These are phyloP conservation scores for Physcomitrellopsis africana DNA, from an alignment of 225 moss, liverwort and hornwort genomes.

Conservation along the genomic window DNA sequence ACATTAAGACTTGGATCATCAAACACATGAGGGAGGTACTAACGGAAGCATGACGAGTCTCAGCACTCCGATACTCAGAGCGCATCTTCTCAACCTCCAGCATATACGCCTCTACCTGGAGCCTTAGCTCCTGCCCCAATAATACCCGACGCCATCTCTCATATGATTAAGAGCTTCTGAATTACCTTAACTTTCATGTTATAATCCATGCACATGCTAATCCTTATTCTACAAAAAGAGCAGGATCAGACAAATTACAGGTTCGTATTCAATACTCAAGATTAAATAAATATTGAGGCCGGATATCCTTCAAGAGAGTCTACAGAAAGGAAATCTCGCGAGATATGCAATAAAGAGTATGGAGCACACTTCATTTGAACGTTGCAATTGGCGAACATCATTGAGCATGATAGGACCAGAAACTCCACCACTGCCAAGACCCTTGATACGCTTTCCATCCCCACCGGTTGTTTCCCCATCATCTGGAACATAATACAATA, in stretches of 20 bases:
- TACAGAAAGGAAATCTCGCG: conserved; percentile 1
- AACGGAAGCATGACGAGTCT: conserved; percentile 72
- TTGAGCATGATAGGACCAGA: conserved; percentile 90
- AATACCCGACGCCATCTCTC: conserved; percentile 12
- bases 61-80: conserved; percentile 80
- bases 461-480: conserved; percentile 53
- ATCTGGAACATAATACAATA: conserved; percentile 41
- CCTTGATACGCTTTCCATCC: conserved; percentile 83
- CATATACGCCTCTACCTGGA: conserved; percentile 79
- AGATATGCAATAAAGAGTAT: conserved; percentile 7
- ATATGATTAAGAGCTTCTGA: not conserved
- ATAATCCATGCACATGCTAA: conserved; percentile 1
- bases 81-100: conserved; percentile 84
- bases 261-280: not conserved
- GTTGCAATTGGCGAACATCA: conserved; percentile 92
- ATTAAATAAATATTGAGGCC: not conserved
- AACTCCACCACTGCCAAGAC: conserved; percentile 59
- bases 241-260: conserved; percentile 2
- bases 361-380: conserved; percentile 82
- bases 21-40: conserved; percentile 32
- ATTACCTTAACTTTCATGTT: conserved; percentile 8
- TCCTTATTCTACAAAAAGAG: conserved; percentile 1
- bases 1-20: conserved; percentile 5
- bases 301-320: not conserved
- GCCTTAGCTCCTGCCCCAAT: conserved; percentile 72